Evolutionary conservation across 2,329 filamentous ascomycete genomes (phyloP), one percentile per base, ranked within the genome.

Genomic region (Colletotrichum camelliae): DNA sequence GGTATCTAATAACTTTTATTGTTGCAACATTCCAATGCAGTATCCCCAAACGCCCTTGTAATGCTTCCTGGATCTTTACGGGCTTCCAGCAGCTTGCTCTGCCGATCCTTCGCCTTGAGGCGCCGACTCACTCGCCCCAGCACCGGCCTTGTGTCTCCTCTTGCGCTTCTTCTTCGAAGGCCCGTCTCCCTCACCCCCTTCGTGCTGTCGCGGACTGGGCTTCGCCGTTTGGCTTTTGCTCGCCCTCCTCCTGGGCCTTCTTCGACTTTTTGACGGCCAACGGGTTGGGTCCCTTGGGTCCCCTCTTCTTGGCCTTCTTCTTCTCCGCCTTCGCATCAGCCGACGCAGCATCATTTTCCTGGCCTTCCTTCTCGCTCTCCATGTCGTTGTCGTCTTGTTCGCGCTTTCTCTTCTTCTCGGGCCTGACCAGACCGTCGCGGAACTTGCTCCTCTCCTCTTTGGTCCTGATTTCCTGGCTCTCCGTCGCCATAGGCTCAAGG

Each of bases 401-500:
- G 73, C 90, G 85, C 84, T 88, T 93, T 82, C 86, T 88, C 86
- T 88, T 92, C 81, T 84, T 81, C 82, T 79, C 81, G 83, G 85
- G 77, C 78, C 86, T 87, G 83, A 91, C 93, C 78, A 96, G 85
- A 62, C 94, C 94, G 21, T 90, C 89, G 78, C 92, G 90, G 81
- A 96, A 94, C 85, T 97, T 97, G 72, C 88, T 89, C 80, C 89
- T 91, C 87, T 97, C 95, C 77, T 94, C 94, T 75, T 88, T 88
- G 67, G 93, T 90, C 76, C 93, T 90, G 62, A 91, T 88, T 74
- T 91, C 88, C 52, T 89, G 90, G 18, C 93, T 94, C 70, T 89
- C 89, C 52, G 88, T 89, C 21, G 94, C 93, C 93, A 97, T 95
- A 16, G 94, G 94, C 84, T 94, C 91, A 67, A 88, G 81, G 62